These are phyloP conservation scores for Glycine latifolia DNA, from an alignment of 306 rosid species.

Conservation along the genomic window DNA sequence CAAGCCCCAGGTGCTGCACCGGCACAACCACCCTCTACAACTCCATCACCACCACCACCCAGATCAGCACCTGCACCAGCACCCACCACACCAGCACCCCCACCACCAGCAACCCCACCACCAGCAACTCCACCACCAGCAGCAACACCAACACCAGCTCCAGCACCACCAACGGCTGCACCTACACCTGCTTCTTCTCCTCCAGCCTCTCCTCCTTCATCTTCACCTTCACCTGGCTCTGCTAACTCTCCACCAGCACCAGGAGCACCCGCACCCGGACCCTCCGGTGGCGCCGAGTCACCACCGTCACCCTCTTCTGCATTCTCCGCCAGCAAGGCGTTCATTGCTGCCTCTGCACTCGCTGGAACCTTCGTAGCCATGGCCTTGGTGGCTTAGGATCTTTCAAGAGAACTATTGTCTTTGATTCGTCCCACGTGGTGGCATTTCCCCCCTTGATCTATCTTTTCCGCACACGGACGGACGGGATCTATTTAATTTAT, in stretches of 20 bases:
- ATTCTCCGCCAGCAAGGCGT: conserved; percentile 54
- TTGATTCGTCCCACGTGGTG: conserved; percentile 53
- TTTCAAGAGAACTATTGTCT: not conserved
- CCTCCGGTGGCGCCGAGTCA: not conserved
- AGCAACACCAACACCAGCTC: too few relatives aligned
- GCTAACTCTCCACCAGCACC: conserved; percentile 31
- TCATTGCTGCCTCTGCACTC: conserved; percentile 65
- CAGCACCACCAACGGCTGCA: not conserved
- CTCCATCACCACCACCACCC: conserved; percentile 33
- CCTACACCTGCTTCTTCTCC: too few relatives aligned
- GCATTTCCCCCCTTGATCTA: conserved; percentile 48
- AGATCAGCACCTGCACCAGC: not conserved
- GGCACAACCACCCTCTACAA: conserved; percentile 53
- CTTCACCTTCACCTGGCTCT: conserved; percentile 39
- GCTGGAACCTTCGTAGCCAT: conserved; percentile 70
- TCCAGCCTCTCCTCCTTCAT: conserved; percentile 11
- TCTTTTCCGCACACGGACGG: conserved; percentile 55
- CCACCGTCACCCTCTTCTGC: conserved; percentile 52
- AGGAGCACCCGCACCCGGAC: conserved; percentile 42
- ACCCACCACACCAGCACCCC: conserved; percentile 20
- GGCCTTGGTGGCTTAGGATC: conserved; percentile 64
- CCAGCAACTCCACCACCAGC: conserved; percentile 2
- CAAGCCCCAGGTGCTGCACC: conserved; percentile 77
- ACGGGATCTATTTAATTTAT: conserved; percentile 63
- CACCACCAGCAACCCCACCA: conserved; percentile 32